These are phyloP conservation scores for Fusarium coffeatum DNA, from an alignment of 2,329 filamentous ascomycete genomes.

Conservation along the genomic window DNA sequence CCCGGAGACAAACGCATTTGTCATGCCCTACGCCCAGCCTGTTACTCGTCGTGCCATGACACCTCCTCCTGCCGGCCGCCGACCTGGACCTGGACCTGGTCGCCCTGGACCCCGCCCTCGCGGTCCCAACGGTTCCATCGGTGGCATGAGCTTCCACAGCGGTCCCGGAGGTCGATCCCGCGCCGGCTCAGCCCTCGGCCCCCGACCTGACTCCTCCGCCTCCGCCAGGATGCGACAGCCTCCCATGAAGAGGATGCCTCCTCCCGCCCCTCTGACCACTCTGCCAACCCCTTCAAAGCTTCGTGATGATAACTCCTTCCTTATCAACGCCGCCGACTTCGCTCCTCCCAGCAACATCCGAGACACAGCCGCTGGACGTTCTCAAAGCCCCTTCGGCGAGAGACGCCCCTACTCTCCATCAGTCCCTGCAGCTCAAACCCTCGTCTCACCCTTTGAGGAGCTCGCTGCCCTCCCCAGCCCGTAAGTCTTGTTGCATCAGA, in stretches of 20 bases:
- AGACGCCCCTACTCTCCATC: constrained; percentile 79
- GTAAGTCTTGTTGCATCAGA: constrained; percentile 66
- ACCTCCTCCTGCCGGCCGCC: constrained; percentile 76
- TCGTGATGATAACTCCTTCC: constrained; percentile 80
- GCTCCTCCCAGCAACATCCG: constrained; percentile 78
- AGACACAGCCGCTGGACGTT: constrained; percentile 76
- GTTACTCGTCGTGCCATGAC: constrained; percentile 94
- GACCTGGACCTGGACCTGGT: constrained; percentile 52
- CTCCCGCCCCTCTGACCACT: constrained; percentile 77
- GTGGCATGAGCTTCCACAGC: constrained; percentile 60
- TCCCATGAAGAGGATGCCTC: constrained; percentile 67
- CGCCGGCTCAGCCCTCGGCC: constrained; percentile 61
- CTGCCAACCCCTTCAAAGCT: constrained; percentile 89
- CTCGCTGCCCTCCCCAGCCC: constrained; percentile 88
- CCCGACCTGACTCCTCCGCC: constrained; percentile 74
- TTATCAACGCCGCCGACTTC: constrained; percentile 80
- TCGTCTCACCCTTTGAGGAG: constrained; percentile 88
- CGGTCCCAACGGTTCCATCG: constrained; percentile 61
- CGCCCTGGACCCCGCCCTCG: constrained; percentile 51
- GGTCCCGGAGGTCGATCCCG: constrained; percentile 67
- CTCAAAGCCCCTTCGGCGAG: constrained; percentile 72
- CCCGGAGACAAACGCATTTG: constrained; percentile 75
- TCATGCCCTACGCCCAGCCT: constrained; percentile 86
- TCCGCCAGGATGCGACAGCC: constrained; percentile 57
- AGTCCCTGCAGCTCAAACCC: constrained; percentile 79